Base-by-base conservation (phyloP, 2,329 filamentous ascomycete species). In the Penicillium glabrum region DNA sequence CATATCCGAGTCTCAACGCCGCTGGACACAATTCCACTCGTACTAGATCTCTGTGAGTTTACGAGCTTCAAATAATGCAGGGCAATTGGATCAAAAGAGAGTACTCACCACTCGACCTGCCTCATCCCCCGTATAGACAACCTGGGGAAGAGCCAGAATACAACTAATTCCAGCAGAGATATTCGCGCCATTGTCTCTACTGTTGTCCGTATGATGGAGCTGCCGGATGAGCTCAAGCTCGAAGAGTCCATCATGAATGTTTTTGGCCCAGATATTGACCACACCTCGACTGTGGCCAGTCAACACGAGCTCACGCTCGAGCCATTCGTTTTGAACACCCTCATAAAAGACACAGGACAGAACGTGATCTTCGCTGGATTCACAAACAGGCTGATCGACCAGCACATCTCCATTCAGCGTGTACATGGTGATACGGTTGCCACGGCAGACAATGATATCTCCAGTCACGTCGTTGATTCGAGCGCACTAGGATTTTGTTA, bases 41-140 rank as follows among this genome's bases (percentile, higher is more conserved):
- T 83, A 83, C 82, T 84, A 66, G 29, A 29, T 29, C 35, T 16
- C 43, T 14, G 54, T 72, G 60, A 70, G 69, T 51, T 37, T 33
- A 19, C 37, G 1, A 5, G 5, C 14, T 16, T 5, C 29, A 46
- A 44, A 31, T n/a, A 24, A 31, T 9, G 7, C 16, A 14, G 33
- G 23, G n/a, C 29, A 26, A 46, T 11, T 9, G 43, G 14, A 35
- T 10, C 21, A 24, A 16, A 46, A 46, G 54, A 50, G 23, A 48
- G 41, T 57, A 85, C 87, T 84, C 71, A 95, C 90, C 75, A 99
- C 93, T 80, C 88, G 83, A 29, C 95, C 95, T 61, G 92, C 89
- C 62, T 98, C 95, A 77, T 98, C 95, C 3, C 93, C 95, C 0
- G 93, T 96, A 75, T 97, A 98, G 10, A 98, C 87, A 60, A 88